Base-by-base conservation (phyloP, 768 basidiomycete species). In the Macrolepiota fuliginosa region DNA sequence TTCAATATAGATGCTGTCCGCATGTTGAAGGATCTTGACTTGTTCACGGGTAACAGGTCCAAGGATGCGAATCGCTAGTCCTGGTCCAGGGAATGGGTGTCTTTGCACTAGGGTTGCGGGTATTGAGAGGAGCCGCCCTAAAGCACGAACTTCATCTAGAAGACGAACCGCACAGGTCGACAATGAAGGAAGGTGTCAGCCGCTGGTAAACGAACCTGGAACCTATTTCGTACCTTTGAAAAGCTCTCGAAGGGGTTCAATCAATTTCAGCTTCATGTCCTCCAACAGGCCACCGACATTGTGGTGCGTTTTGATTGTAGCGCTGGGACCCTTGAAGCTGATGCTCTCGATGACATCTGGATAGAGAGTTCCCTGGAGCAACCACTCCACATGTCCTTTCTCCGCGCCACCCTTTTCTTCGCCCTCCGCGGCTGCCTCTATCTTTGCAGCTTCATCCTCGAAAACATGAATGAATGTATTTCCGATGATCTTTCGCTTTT, bases 321-420 rank as follows among this genome's bases (percentile, higher is more conserved):
- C 97, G 65, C 91, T 94, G 0, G 97, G 97, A 2, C 97, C 97
- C 77, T 98, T 98, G 85, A 99, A 99, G 76, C 91, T 94, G 77
- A 99, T 97, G 71, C 91, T 94, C 80, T 99, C 97, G 71, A 98
- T 99, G 62, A 99, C 97, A 71, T 99, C 97, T 1, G 97, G 97
- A 75, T 98, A 99, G 13, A 99, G 83, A 0, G 97, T 99, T 3
- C 97, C 97, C 75, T 99, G 97, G 11, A 99, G 77, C 51, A 99
- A 75, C 95, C 96, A 99, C 72, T 98, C 97, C 36, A 98, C 94
- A 68, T 88, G 86, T 2, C 97, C 96, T 75, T 95, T 96, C 9
- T 83, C 81, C 56, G 83, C 87, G 0, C 81, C 88, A 2, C 86
- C 89, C 63, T 80, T 78, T 67, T 87, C 92, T 64, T 94, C 91